Evolutionary conservation across 495 filamentous ascomycete species (phyloP).

Genomic region (Penicillium pancosmium): DNA sequence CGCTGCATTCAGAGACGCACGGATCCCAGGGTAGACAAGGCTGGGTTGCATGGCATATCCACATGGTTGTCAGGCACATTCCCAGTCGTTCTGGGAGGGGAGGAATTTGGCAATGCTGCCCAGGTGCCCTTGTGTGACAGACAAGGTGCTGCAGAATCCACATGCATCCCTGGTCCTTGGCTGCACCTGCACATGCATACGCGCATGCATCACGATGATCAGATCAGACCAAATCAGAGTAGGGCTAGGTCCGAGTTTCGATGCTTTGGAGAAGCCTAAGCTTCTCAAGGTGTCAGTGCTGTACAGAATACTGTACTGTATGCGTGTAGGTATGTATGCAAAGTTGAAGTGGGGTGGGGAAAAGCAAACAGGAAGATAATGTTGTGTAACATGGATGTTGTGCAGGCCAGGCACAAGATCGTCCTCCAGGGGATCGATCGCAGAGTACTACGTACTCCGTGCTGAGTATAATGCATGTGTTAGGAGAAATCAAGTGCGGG

Average conservation of each 20-base stretch:
- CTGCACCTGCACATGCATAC: no score
- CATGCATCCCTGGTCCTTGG: not conserved
- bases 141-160: not conserved
- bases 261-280: no score
- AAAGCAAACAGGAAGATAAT: conserved; percentile 4
- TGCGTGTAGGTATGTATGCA: not conserved
- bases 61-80: conserved; percentile 14
- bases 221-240: no score
- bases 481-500: conserved; percentile 10
- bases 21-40: conserved; percentile 2
- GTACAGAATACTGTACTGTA: not conserved
- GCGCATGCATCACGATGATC: no score
- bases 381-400: conserved; percentile 24
- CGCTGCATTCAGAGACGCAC: conserved; percentile 9
- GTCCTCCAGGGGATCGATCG: conserved; percentile 20
- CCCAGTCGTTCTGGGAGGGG: not conserved
- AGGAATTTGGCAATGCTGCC: not conserved
- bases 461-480: no score
- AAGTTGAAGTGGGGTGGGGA: conserved; percentile 2
- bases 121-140: not conserved
- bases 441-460: not conserved
- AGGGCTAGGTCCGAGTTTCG: no score
- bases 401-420: conserved; percentile 22
- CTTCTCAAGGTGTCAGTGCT: no score
- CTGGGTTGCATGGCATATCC: conserved; percentile 11